Evolutionary conservation across 805 yeast species (phyloP).

Genomic region (Schwanniomyces occidentalis): DNA sequence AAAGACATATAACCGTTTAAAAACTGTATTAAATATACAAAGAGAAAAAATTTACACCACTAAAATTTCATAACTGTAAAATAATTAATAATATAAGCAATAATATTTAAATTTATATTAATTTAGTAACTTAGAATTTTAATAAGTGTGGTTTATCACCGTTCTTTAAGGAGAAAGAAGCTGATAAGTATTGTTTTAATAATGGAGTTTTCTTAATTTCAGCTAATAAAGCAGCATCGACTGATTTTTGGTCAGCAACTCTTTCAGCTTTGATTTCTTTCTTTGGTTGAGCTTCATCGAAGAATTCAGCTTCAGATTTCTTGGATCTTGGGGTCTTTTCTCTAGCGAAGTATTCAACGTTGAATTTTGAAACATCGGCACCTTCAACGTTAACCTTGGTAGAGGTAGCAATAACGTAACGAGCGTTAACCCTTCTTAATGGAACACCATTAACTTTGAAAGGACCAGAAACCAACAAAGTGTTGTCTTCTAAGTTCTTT

Average conservation of each 20-base stretch:
- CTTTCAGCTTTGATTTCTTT: conserved; percentile 90
- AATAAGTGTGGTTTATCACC: conserved; percentile 99
- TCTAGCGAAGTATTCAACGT: conserved; percentile 94
- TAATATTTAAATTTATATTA: conserved; percentile 23
- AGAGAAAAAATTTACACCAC: conserved; percentile 19
- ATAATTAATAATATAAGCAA: conserved; percentile 10
- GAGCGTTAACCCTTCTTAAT: conserved; percentile 97
- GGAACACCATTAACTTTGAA: conserved; percentile 99
- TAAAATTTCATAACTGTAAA: conserved; percentile 12
- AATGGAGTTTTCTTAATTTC: conserved; percentile 97
- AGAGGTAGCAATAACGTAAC: conserved; percentile 98
- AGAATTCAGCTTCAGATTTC: conserved; percentile 91
- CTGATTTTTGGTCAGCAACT: conserved; percentile 93
- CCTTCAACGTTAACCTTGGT: conserved; percentile 80
- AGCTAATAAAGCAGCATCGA: conserved; percentile 88
- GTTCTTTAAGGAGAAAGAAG: conserved; percentile 94
- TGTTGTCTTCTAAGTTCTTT: conserved; percentile 96
- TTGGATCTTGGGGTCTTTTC: conserved; percentile 81
- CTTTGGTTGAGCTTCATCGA: conserved; percentile 74
- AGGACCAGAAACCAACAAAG: conserved; percentile 96
- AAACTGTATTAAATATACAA: conserved; percentile 33
- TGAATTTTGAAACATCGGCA: conserved; percentile 87
- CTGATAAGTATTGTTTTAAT: conserved; percentile 92
- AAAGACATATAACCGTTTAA: too few species aligned
- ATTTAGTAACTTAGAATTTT: conserved; percentile 64